Evolutionary conservation across 2,329 filamentous ascomycete genomes (phyloP).

Genomic region (Trichoderma hamatum): DNA sequence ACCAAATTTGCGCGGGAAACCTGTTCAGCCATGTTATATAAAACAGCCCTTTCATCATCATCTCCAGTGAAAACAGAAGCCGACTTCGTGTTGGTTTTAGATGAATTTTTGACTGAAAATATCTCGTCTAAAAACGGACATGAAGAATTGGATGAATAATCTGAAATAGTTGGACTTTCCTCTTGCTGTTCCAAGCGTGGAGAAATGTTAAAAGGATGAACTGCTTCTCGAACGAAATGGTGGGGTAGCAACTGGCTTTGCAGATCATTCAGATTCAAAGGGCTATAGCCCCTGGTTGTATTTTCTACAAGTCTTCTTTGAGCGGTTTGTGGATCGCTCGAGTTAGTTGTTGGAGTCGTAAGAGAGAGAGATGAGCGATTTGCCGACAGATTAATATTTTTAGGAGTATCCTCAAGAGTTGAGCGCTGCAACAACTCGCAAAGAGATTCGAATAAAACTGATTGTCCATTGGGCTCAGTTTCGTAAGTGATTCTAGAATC

Average conservation of each 20-base stretch:
- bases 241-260: not conserved
- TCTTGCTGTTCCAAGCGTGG: not conserved
- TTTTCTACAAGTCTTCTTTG: not conserved
- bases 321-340: not conserved
- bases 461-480: not conserved
- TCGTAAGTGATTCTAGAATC: not conserved
- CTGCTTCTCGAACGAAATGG: not conserved
- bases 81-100: not conserved
- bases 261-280: not conserved
- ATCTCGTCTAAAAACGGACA: not conserved
- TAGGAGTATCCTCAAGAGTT: not conserved
- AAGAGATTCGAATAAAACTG: not conserved
- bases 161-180: not conserved
- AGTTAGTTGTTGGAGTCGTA: not conserved
- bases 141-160: not conserved
- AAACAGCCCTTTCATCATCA: not conserved
- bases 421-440: not conserved
- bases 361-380: not conserved
- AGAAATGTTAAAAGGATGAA: not conserved
- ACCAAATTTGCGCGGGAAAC: not conserved
- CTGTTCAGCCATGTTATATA: not conserved
- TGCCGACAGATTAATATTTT: not conserved
- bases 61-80: accelerated
- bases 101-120: not conserved
- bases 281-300: not conserved